phyloP scores from a whole-genome alignment of 805 yeast species.

The Barnettozyma siamensis region DNA sequence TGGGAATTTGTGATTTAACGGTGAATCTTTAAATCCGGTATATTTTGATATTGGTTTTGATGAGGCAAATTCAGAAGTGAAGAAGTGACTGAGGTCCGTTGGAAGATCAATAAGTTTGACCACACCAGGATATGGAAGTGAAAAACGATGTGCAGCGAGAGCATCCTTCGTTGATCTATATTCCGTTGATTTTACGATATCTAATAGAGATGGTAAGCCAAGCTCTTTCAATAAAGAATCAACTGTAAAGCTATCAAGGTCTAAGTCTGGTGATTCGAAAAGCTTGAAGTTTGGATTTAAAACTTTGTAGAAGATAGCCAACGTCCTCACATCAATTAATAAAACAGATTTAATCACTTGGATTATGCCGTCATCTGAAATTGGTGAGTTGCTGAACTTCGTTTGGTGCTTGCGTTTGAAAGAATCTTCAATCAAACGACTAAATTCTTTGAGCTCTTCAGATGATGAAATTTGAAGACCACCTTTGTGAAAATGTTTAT shows the following conservation, averaged over 20 bases:
- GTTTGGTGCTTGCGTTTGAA: too few relatives aligned
- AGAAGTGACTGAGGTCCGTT: conserved; percentile 33
- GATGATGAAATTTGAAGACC: too few relatives aligned
- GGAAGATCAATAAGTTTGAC: conserved; percentile 51
- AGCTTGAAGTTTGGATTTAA: conserved; percentile 13
- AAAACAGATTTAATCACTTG: conserved; percentile 8
- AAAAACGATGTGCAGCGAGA: too few relatives aligned
- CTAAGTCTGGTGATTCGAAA: conserved; percentile 4
- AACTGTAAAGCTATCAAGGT: conserved; percentile 3
- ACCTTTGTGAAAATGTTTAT: not conserved
- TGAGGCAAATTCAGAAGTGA: conserved; percentile 20
- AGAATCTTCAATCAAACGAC: too few relatives aligned
- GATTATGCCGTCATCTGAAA: too few relatives aligned
- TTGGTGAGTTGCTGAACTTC: too few relatives aligned
- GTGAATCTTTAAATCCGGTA: conserved; percentile 5
- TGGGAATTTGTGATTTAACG: not conserved
- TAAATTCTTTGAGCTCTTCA: not conserved
- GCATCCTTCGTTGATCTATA: too few relatives aligned
- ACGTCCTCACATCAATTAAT: conserved; percentile 16
- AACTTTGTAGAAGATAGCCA: conserved; percentile 19
- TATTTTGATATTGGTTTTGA: too few relatives aligned
- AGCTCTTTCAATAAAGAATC: conserved; percentile 12
- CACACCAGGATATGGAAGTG: conserved; percentile 46
- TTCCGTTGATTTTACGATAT: not conserved
- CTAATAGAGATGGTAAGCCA: conserved; percentile 7